phyloP scores from a whole-genome alignment of 192 early-diverging fungal genomes.

The Backusella parvicylindrica region DNA sequence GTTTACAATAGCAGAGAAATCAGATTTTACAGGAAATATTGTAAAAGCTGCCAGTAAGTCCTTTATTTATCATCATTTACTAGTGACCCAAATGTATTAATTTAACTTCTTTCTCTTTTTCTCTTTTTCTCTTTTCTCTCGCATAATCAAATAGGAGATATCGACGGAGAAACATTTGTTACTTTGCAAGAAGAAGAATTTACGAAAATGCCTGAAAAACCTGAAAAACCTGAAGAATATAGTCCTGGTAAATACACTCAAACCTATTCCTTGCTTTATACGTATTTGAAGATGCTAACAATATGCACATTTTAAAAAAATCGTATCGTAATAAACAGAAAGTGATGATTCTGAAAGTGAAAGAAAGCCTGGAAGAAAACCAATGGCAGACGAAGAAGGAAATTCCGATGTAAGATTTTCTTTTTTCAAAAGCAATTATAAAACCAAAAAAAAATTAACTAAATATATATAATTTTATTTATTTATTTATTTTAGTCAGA shows the following conservation, averaged over 20 bases:
- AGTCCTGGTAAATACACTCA: neutral
- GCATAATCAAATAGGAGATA: constrained; percentile 1
- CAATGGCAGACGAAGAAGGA: neutral
- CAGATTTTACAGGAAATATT: constrained; percentile 2
- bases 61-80: neutral
- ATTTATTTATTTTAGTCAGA: constrained; percentile 10
- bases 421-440: neutral
- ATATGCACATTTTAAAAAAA: too few relatives aligned
- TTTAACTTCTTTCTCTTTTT: neutral
- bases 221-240: neutral
- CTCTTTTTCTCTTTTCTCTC: neutral
- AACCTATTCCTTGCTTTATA: neutral
- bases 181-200: constrained; percentile 11
- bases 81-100: neutral
- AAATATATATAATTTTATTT: neutral
- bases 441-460: neutral
- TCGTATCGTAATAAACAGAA: neutral
- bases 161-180: constrained; percentile 6
- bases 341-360: neutral
- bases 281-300: too few relatives aligned
- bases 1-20: constrained; percentile 4
- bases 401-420: constrained; percentile 5
- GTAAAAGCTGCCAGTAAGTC: constrained; percentile 10
- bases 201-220: neutral
- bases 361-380: constrained; percentile 10